Conservation (phyloP, 106 monocot genomes). For the Phalaenopsis equestris region DNA sequence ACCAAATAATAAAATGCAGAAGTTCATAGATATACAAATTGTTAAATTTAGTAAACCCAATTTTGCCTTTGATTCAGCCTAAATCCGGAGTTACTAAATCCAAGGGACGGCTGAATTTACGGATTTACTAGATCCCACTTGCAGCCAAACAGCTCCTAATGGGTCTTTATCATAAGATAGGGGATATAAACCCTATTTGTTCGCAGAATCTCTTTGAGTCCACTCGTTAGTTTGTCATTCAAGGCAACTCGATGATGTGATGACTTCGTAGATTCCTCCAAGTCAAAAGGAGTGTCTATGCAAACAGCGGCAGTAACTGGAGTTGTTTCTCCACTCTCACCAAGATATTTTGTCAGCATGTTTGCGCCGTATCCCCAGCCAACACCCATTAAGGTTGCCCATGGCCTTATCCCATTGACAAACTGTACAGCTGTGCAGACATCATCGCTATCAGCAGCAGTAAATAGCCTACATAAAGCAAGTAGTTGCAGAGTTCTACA, state of each 20-base stretch:
- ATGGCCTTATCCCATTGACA: slow-evolving; percentile 54
- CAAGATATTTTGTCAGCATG: slow-evolving; percentile 92
- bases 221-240: slow-evolving; percentile 53
- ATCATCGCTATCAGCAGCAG: slow-evolving; percentile 99
- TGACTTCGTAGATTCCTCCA: slow-evolving; percentile 70
- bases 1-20: too few species aligned
- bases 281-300: slow-evolving; percentile 88
- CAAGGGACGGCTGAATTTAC: too few species aligned
- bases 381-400: slow-evolving; percentile 72
- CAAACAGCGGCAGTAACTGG: slow-evolving; percentile 85
- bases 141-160: not conserved
- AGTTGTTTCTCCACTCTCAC: slow-evolving; percentile 71
- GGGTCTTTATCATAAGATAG: too few species aligned
- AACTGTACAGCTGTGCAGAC: slow-evolving; percentile 61
- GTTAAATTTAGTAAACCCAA: too few species aligned
- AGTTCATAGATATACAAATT: too few species aligned
- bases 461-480: slow-evolving; percentile 91
- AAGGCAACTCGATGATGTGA: slow-evolving; percentile 29
- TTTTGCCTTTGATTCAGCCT: too few species aligned
- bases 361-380: slow-evolving; percentile 92
- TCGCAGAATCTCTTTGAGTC: slow-evolving; percentile 72
- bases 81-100: too few species aligned
- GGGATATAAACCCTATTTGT: slow-evolving; percentile 62
- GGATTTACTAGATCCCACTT: too few species aligned
- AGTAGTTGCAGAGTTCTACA: slow-evolving; percentile 13